Evolutionary conservation across 495 filamentous ascomycete genomes (phyloP).

Genomic region (Lasiosphaeriaceae sp.): DNA sequence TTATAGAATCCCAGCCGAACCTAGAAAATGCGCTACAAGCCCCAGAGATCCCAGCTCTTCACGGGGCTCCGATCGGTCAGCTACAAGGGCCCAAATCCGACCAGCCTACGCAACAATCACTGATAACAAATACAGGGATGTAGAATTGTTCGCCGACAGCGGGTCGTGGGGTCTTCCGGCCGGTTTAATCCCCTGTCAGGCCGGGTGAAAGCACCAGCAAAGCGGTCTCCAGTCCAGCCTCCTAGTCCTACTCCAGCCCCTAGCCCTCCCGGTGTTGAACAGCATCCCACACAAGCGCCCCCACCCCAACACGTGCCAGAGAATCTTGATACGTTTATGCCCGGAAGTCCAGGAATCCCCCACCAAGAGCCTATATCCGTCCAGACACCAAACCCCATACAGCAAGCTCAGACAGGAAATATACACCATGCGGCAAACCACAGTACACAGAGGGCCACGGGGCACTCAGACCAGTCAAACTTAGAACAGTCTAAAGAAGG

Average conservation of each 20-base stretch:
- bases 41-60: not conserved
- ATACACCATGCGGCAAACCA: conserved; percentile 1
- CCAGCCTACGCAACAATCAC: not conserved
- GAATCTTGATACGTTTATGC: not conserved
- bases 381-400: not conserved
- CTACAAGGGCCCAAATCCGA: not conserved
- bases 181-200: not conserved
- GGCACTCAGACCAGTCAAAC: conserved; percentile 1
- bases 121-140: conserved; percentile 1
- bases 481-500: conserved; percentile 2
- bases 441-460: not conserved
- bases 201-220: not conserved
- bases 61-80: not conserved
- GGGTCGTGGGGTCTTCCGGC: not conserved
- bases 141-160: not conserved
- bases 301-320: conserved; percentile 1
- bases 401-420: conserved; percentile 1
- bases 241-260: conserved; percentile 1
- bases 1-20: not conserved
- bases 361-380: conserved; percentile 1
- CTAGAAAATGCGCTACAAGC: not conserved
- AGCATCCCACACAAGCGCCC: not conserved
- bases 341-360: not conserved
- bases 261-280: not conserved
- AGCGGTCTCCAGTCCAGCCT: conserved; percentile 1